Percentiles rank a stretch among this genome's conserved stretches.
Conservation (phyloP, 352 stramenopile species). For the Globisporangium viniferum region DNA sequence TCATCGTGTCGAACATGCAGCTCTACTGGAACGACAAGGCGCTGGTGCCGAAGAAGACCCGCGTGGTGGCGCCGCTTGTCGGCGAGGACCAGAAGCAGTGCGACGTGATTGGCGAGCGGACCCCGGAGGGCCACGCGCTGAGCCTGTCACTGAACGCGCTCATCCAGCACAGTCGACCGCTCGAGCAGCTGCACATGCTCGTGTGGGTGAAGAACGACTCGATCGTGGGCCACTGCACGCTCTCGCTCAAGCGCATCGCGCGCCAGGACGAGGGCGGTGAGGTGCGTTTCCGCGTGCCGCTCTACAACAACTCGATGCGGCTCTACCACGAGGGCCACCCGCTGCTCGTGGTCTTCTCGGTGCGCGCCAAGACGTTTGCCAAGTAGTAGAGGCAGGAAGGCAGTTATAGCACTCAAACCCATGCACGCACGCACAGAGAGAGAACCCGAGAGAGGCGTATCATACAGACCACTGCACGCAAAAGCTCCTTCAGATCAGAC, state of each 20-base stretch:
- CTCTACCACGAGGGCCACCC: constrained; percentile 70
- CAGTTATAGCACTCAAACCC: not conserved
- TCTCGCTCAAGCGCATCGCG: constrained; percentile 78
- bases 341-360: constrained; percentile 70
- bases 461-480: not conserved
- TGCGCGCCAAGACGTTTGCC: constrained; percentile 81
- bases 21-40: constrained; percentile 65
- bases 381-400: constrained; percentile 35
- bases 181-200: constrained; percentile 82
- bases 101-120: constrained; percentile 72
- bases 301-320: constrained; percentile 80
- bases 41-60: constrained; percentile 78
- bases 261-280: constrained; percentile 61
- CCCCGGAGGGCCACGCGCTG: constrained; percentile 41
- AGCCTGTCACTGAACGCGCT: constrained; percentile 74
- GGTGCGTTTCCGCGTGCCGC: constrained; percentile 71
- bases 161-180: constrained; percentile 60
- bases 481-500: not conserved
- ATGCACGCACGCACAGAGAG: not conserved
- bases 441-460: not conserved
- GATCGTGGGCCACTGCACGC: constrained; percentile 75
- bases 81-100: constrained; percentile 77
- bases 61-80: constrained; percentile 68
- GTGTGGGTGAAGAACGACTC: constrained; percentile 81
- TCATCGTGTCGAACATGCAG: constrained; percentile 76